Conservation (phyloP, 345 rosid species). For the Erodium maritimum region DNA sequence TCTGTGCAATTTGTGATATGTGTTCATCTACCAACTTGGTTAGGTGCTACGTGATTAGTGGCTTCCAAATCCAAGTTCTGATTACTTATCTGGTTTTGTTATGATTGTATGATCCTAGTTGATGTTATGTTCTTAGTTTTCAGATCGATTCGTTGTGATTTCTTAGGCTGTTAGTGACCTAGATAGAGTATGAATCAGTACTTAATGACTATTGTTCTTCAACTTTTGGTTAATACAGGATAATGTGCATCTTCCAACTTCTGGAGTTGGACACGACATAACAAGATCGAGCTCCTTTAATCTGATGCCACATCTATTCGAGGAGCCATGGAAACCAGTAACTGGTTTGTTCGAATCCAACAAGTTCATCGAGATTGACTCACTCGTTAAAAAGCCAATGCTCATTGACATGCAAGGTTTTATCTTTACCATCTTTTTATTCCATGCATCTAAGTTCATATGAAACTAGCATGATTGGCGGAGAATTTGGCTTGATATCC, state of each 20-base stretch:
- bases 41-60: neutral
- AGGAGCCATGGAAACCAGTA: slow-evolving; percentile 35
- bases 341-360: slow-evolving; percentile 19
- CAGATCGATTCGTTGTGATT: neutral
- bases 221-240: slow-evolving; percentile 30
- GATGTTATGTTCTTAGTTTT: neutral
- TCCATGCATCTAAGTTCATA: too few relatives aligned
- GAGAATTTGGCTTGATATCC: too few relatives aligned
- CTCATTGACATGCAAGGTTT: slow-evolving; percentile 55
- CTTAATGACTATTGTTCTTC: neutral
- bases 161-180: neutral
- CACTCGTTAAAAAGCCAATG: slow-evolving; percentile 27
- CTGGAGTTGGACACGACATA: slow-evolving; percentile 32
- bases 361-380: slow-evolving; percentile 31
- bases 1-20: neutral
- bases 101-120: neutral
- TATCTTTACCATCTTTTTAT: slow-evolving; percentile 6
- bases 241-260: slow-evolving; percentile 20
- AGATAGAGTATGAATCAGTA: neutral
- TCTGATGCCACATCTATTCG: slow-evolving; percentile 24
- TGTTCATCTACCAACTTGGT: neutral
- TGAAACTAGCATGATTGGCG: neutral
- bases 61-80: too few relatives aligned
- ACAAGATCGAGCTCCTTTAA: slow-evolving; percentile 22
- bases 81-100: too few relatives aligned